Percentiles rank a stretch among this genome's conserved stretches.
phyloP scores from a whole-genome alignment of 2,329 filamentous ascomycete genomes.

The Fusarium oligoseptatum region DNA sequence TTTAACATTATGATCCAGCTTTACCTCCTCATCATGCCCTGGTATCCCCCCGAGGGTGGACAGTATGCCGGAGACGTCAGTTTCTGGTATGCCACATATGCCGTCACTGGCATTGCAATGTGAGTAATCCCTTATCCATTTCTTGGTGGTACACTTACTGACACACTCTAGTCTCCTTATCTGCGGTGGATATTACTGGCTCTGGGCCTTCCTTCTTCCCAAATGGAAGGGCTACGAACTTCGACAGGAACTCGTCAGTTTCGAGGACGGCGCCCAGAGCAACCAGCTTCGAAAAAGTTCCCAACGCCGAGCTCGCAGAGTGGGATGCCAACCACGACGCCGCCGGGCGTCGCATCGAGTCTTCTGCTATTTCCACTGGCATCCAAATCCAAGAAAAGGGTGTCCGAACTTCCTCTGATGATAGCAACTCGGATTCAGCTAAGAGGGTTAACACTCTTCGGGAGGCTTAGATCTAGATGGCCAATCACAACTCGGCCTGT shows the following conservation, averaged over 20 bases:
- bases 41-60: constrained; percentile 75
- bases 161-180: constrained; percentile 57
- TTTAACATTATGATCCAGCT: constrained; percentile 72
- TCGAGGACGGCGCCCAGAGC: constrained; percentile 56
- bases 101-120: constrained; percentile 74
- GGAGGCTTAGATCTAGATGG: background rate
- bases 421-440: background rate
- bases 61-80: constrained; percentile 73
- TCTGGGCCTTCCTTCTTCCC: constrained; percentile 70
- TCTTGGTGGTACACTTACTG: fast-evolving
- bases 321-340: constrained; percentile 73
- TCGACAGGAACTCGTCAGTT: constrained; percentile 65
- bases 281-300: constrained; percentile 68
- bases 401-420: background rate
- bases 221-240: constrained; percentile 65
- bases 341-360: constrained; percentile 41
- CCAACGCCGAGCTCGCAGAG: constrained; percentile 59
- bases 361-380: background rate
- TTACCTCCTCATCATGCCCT: constrained; percentile 77
- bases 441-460: background rate
- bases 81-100: constrained; percentile 82
- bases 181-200: constrained; percentile 70
- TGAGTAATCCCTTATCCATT: constrained; percentile 55
- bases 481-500: background rate
- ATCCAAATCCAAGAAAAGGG: constrained; percentile 1